Evolutionary conservation across 1,284 basidiomycete species (phyloP).

Genomic region (Filobasidium uniguttulatum): DNA sequence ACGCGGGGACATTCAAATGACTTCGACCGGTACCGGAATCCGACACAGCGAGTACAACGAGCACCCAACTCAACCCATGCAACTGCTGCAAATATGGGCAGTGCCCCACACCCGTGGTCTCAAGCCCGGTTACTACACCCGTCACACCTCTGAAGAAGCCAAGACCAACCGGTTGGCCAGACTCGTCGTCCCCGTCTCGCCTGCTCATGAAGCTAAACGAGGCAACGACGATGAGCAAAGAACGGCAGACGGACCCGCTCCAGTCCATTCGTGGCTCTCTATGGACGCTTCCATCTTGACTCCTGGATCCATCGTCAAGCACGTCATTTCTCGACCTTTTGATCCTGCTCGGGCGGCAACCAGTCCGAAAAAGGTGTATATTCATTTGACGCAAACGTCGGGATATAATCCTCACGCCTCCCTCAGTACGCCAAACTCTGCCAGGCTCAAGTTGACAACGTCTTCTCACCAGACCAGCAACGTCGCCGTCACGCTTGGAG

Average conservation of each 20-base stretch:
- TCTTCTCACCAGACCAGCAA: no score
- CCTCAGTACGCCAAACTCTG: conserved; percentile 37
- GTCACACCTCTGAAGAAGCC: conserved; percentile 69
- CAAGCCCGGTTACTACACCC: no score
- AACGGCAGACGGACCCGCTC: conserved; percentile 57
- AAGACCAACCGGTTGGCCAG: conserved; percentile 56
- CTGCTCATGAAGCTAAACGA: no score
- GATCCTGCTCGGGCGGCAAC: no score
- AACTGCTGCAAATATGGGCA: conserved; percentile 69
- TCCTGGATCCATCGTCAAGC: conserved; percentile 43
- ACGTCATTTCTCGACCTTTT: conserved; percentile 42
- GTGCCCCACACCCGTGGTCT: no score
- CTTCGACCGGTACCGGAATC: conserved; percentile 53
- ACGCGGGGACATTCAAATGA: conserved; percentile 79
- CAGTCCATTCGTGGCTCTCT: conserved; percentile 41
- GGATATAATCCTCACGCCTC: conserved; percentile 51
- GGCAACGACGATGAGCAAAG: conserved; percentile 48
- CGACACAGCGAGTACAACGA: conserved; percentile 52
- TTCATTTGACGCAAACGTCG: conserved; percentile 49
- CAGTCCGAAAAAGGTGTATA: conserved; percentile 38
- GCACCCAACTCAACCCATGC: conserved; percentile 42
- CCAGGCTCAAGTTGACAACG: conserved; percentile 41
- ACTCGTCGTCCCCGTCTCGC: conserved; percentile 63
- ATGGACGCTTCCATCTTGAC: conserved; percentile 51
- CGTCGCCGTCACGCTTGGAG: conserved; percentile 41